Conservation (phyloP, 208 protist species). For the Leishmania gerbilli region DNA sequence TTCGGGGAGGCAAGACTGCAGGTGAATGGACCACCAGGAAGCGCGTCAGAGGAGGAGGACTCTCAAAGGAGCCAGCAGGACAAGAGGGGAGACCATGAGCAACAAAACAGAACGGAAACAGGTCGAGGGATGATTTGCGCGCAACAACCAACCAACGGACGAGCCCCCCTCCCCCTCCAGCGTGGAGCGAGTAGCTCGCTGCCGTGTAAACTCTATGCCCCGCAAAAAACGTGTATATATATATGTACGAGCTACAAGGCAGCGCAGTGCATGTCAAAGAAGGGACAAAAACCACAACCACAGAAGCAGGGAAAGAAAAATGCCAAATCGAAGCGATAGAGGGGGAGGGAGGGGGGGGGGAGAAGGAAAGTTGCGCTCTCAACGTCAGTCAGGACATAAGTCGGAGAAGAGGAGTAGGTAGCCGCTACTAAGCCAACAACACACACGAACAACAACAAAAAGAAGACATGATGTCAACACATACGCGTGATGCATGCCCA, state of each 20-base stretch:
- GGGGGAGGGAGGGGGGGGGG: not conserved
- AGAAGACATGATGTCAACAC: too few species aligned
- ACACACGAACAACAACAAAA: too few species aligned
- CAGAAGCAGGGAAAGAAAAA: not conserved
- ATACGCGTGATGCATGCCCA: too few species aligned
- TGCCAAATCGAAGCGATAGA: not conserved
- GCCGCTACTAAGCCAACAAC: too few species aligned
- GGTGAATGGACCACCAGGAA: not conserved
- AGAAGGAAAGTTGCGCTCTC: not conserved
- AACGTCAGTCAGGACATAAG: too few species aligned
- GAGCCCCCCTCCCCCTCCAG: not conserved
- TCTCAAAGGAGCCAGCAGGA: not conserved
- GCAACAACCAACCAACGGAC: not conserved
- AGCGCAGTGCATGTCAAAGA: not conserved
- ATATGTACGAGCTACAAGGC: not conserved
- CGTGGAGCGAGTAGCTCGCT: not conserved
- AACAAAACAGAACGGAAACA: not conserved
- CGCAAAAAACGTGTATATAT: not conserved
- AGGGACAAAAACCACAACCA: not conserved
- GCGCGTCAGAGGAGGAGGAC: too few species aligned
- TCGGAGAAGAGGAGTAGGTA: too few species aligned
- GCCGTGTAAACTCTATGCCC: not conserved
- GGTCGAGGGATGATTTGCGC: not conserved
- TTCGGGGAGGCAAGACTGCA: not conserved
- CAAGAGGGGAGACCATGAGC: not conserved